Base-by-base conservation (phyloP, 2,329 filamentous ascomycete species). In the Sporothrix phasma region DNA sequence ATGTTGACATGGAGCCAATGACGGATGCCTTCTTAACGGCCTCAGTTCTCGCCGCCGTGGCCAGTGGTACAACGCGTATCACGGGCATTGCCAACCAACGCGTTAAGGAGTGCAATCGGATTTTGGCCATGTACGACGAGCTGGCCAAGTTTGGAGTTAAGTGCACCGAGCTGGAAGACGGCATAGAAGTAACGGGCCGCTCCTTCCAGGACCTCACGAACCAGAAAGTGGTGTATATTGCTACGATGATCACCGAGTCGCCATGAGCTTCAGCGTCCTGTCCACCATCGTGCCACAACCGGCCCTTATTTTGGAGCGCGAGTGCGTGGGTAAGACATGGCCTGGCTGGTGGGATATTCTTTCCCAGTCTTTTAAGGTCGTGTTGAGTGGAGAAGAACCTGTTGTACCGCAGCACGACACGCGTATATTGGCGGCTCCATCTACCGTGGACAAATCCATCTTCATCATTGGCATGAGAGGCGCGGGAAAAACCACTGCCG, bases 1-100 rank as follows among this genome's bases (percentile, higher is more conserved):
- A 93, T 65, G 86, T 99, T 31, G 92, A 99, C 72, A 99, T 99
- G 94, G 94, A 97, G 74, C 89, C 93, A 1, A 99, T 99, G 94
- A 99, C 94, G 0, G 94, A 99, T 75, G 94, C 94, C 58, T 99
- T 99, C 80, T 81, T 99, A 61, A 97, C 92, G 4, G 94, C 94
- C 19, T 95, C 92, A 1, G 92, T 96, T 4, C 82, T 99, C 54
- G 94, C 92, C 29, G 94, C 94, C 41, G 90, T 96, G 49, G 92
- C 93, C 10, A 85, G 83, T 15, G 90, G 90, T 1, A 86, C 86
- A 60, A 99, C 94, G 0, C 85, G 85, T 64, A 97, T 99, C 69
- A 88, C 87, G 17, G 94, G 94, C 59, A 99, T 99, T 70, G 94
- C 94, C 34, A 99, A 99, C 72, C 94, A 99, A 74, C 86, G 94